A percentile compares a stretch with the other conserved stretches of the same genome.
These are phyloP conservation scores for Zangia roseola DNA, from an alignment of 768 basidiomycete species.

Conservation along the genomic window DNA sequence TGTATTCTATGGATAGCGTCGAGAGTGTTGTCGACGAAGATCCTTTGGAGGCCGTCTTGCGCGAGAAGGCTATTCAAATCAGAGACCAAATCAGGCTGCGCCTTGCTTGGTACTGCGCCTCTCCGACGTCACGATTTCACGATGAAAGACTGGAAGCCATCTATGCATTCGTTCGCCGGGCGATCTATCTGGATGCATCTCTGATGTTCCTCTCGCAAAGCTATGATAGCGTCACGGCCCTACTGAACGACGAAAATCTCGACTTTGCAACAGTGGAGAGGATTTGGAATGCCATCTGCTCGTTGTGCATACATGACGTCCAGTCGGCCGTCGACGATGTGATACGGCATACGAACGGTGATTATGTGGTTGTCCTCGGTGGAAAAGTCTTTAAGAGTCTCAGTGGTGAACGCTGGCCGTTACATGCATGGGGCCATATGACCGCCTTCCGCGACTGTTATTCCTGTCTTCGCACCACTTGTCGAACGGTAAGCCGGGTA, in stretches of 20 bases:
- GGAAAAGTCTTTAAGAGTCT: slow-evolving; percentile 34
- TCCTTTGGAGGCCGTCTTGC: slow-evolving; percentile 35
- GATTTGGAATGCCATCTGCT: slow-evolving; percentile 31
- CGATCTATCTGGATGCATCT: slow-evolving; percentile 35
- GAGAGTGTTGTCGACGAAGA: slow-evolving; percentile 19
- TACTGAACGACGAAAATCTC: slow-evolving; percentile 31
- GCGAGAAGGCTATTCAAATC: slow-evolving; percentile 31
- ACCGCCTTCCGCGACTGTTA: slow-evolving; percentile 31
- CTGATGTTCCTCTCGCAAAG: slow-evolving; percentile 38
- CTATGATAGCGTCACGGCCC: slow-evolving; percentile 28
- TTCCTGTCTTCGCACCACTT: slow-evolving; percentile 32
- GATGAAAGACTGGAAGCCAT: slow-evolving; percentile 36
- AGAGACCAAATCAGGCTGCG: slow-evolving; percentile 34
- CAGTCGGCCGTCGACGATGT: slow-evolving; percentile 33
- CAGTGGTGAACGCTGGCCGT: slow-evolving; percentile 29
- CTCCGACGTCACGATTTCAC: slow-evolving; percentile 30
- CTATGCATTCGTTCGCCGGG: slow-evolving; percentile 37
- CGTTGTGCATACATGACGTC: slow-evolving; percentile 30
- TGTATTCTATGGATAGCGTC: slow-evolving; percentile 9
- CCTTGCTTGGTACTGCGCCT: slow-evolving; percentile 35
- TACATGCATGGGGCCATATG: slow-evolving; percentile 38
- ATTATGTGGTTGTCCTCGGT: slow-evolving; percentile 32
- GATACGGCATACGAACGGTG: slow-evolving; percentile 27
- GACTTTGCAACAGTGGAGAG: slow-evolving; percentile 34
- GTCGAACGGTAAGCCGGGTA: slow-evolving; percentile 26